A percentile compares a stretch with the other conserved stretches of the same genome.
These are phyloP conservation scores for Diplodia scrobiculata DNA, from an alignment of 2,329 filamentous ascomycete species.

Conservation along the genomic window DNA sequence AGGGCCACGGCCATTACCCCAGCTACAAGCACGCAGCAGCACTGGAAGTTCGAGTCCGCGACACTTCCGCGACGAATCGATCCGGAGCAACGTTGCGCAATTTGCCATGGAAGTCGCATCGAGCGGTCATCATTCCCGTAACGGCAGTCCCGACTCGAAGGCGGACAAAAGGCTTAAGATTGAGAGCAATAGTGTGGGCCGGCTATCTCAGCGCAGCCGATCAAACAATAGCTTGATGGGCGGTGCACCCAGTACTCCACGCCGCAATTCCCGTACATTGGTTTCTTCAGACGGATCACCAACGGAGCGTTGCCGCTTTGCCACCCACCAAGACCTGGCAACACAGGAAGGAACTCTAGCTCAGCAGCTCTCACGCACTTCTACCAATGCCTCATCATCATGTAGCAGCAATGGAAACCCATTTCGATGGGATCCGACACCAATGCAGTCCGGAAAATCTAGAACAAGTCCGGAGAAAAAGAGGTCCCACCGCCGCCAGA, in stretches of 20 bases:
- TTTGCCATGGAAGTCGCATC: slow-evolving; percentile 7
- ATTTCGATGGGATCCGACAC: slow-evolving; percentile 50
- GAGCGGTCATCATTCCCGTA: slow-evolving; percentile 31
- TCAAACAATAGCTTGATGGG: slow-evolving; percentile 26
- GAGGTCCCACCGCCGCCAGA: slow-evolving; percentile 49
- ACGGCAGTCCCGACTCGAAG: slow-evolving; percentile 9
- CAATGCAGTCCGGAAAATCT: slow-evolving; percentile 44
- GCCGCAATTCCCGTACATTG: slow-evolving; percentile 38
- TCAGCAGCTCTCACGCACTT: slow-evolving; percentile 46
- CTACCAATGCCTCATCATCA: slow-evolving; percentile 42
- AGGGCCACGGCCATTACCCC: slow-evolving; percentile 37
- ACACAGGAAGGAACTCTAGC: slow-evolving; percentile 40
- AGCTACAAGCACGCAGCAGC: not conserved
- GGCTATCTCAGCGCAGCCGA: slow-evolving; percentile 25
- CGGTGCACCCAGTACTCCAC: slow-evolving; percentile 38
- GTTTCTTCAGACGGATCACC: slow-evolving; percentile 49
- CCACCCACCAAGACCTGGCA: slow-evolving; percentile 39
- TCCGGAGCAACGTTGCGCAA: slow-evolving; percentile 31
- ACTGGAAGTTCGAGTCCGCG: slow-evolving; percentile 28
- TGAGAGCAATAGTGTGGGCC: slow-evolving; percentile 7
- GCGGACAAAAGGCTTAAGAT: slow-evolving; percentile 39
- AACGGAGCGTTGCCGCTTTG: slow-evolving; percentile 38
- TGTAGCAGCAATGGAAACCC: slow-evolving; percentile 52
- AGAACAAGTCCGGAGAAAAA: slow-evolving; percentile 51
- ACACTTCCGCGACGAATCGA: slow-evolving; percentile 32